These are phyloP conservation scores for Brassica balearica DNA, from an alignment of 441 rosid genomes.

Conservation along the genomic window DNA sequence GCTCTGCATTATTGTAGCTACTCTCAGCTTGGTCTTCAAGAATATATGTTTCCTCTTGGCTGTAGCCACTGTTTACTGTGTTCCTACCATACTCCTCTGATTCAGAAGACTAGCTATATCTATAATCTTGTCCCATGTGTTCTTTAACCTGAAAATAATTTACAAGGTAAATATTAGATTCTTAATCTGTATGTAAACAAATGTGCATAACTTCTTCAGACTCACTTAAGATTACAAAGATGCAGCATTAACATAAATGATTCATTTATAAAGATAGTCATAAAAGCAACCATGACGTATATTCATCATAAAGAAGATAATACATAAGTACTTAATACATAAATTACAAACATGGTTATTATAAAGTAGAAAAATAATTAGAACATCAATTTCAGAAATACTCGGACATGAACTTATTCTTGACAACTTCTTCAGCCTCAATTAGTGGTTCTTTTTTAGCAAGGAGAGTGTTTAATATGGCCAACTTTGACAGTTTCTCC, in stretches of 20 bases:
- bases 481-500: not conserved
- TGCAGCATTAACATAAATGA: not conserved
- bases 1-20: not conserved
- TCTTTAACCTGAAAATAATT: not conserved
- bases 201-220: too few relatives aligned
- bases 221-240: too few relatives aligned
- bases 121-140: not conserved
- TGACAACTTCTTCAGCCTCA: too few relatives aligned
- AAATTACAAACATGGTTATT: not conserved
- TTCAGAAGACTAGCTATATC: not conserved
- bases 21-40: not conserved
- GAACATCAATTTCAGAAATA: not conserved
- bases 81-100: not conserved
- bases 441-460: too few relatives aligned
- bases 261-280: not conserved
- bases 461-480: not conserved
- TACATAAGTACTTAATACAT: too few relatives aligned
- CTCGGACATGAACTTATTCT: too few relatives aligned
- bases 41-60: not conserved
- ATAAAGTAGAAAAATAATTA: not conserved
- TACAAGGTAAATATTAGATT: not conserved
- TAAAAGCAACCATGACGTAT: too few relatives aligned
- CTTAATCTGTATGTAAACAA: too few relatives aligned
- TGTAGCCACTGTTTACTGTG: not conserved
- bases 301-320: not conserved